A percentile compares a stretch with the other conserved stretches of the same genome.
Evolutionary conservation across 2,329 filamentous ascomycete genomes (phyloP).

Genomic region (Exserohilum turcica): DNA sequence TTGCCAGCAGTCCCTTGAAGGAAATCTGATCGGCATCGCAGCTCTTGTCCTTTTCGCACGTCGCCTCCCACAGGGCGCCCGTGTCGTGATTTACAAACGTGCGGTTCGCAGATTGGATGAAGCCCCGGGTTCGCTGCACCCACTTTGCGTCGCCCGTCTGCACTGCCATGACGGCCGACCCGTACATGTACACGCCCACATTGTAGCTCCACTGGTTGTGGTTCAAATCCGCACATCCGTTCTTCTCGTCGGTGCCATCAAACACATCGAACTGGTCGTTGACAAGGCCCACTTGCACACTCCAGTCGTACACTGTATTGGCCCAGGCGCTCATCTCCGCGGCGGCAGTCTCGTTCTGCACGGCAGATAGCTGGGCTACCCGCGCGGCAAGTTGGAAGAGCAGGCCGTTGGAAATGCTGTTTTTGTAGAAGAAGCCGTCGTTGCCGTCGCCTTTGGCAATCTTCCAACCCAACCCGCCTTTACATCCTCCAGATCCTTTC

Average conservation of each 20-base stretch:
- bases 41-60: slow-evolving; percentile 62
- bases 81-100: slow-evolving; percentile 30
- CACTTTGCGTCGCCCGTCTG: slow-evolving; percentile 27
- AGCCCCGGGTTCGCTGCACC: slow-evolving; percentile 40
- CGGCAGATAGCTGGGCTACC: slow-evolving; percentile 68
- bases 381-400: slow-evolving; percentile 73
- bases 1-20: slow-evolving; percentile 60
- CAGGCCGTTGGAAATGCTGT: slow-evolving; percentile 75
- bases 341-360: slow-evolving; percentile 60
- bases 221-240: slow-evolving; percentile 51
- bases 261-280: slow-evolving; percentile 56
- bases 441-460: slow-evolving; percentile 69
- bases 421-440: slow-evolving; percentile 79
- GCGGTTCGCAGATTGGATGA: slow-evolving; percentile 35
- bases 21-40: slow-evolving; percentile 71
- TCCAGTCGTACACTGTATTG: slow-evolving; percentile 63
- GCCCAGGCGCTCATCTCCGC: slow-evolving; percentile 60
- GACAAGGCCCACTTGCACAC: slow-evolving; percentile 54
- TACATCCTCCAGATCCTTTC: slow-evolving; percentile 61
- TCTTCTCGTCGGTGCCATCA: slow-evolving; percentile 55
- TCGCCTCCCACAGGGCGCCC: slow-evolving; percentile 57
- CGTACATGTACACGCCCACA: slow-evolving; percentile 61
- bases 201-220: slow-evolving; percentile 56
- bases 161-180: slow-evolving; percentile 35
- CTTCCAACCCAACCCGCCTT: slow-evolving; percentile 73